Evolutionary conservation across 768 basidiomycete genomes (phyloP).

Genomic region (Rhodosporidiobolus sp.): DNA sequence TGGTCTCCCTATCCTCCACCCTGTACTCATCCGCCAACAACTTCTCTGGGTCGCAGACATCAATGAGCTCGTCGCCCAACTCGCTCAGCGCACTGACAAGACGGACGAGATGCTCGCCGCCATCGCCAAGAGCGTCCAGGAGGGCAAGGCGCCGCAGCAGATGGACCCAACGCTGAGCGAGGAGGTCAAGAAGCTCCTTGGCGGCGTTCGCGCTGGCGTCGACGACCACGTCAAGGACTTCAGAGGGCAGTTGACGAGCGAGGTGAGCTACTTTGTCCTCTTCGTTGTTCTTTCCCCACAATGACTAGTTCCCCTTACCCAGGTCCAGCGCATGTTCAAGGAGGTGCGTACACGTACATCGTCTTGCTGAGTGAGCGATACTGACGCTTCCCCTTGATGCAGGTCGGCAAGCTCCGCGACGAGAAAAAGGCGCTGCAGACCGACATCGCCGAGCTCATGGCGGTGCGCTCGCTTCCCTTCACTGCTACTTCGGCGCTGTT

Average conservation of each 20-base stretch:
- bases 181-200: constrained; percentile 28
- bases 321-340: constrained; percentile 39
- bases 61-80: constrained; percentile 20
- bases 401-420: constrained; percentile 38
- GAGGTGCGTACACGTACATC: constrained; percentile 11
- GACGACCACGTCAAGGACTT: constrained; percentile 36
- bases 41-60: not conserved
- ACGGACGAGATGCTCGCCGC: constrained; percentile 10
- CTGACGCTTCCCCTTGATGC: not conserved
- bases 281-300: not conserved
- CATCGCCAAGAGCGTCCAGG: constrained; percentile 14
- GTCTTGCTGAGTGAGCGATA: not conserved
- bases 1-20: not conserved
- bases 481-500: too few species aligned
- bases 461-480: not conserved
- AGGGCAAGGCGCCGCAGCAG: constrained; percentile 11
- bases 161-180: constrained; percentile 34
- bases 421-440: constrained; percentile 31
- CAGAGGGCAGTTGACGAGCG: constrained; percentile 30
- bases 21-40: not conserved
- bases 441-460: constrained; percentile 33
- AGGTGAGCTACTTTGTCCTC: constrained; percentile 9
- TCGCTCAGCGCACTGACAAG: constrained; percentile 7
- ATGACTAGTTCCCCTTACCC: not conserved
- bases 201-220: constrained; percentile 24